Evolutionary conservation across 257 asterid species (phyloP).

Genomic region (Mentha longifolia): DNA sequence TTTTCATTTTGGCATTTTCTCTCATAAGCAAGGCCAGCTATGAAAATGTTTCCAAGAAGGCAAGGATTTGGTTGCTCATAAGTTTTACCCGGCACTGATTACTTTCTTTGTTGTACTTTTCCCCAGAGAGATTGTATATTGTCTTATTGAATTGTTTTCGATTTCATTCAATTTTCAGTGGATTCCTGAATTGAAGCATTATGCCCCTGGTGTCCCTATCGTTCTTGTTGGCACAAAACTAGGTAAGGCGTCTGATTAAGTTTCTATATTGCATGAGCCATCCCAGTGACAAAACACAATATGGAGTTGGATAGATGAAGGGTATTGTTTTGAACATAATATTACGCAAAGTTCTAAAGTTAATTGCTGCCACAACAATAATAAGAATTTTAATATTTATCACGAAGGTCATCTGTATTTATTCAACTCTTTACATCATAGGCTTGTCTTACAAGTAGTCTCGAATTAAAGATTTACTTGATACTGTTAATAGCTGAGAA

Average conservation of each 20-base stretch:
- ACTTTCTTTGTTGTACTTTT: conserved; percentile 7
- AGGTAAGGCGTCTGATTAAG: conserved; percentile 50
- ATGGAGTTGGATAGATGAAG: conserved; percentile 23
- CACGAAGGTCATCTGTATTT: background rate
- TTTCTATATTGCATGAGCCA: conserved; percentile 16
- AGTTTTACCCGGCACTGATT: conserved; percentile 4
- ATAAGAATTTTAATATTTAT: background rate
- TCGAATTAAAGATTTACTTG: conserved; percentile 8
- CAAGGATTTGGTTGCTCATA: conserved; percentile 26
- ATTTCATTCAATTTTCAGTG: conserved; percentile 50
- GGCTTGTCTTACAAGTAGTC: background rate
- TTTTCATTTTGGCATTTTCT: conserved; percentile 75
- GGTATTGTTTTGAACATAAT: conserved; percentile 2
- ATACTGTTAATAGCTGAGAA: background rate
- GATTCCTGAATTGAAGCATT: conserved; percentile 84
- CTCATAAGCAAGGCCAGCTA: conserved; percentile 84
- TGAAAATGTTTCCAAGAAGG: conserved; percentile 82
- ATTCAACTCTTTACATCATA: background rate
- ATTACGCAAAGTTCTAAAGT: background rate
- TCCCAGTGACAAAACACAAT: conserved; percentile 5
- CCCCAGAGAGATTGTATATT: conserved; percentile 6
- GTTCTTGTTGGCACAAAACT: conserved; percentile 85
- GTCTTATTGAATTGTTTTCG: background rate
- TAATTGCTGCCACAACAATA: conserved; percentile 9
- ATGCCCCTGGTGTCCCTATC: conserved; percentile 80